phyloP scores from a whole-genome alignment of 1,139 yeast species.

The Pichia sp. region DNA sequence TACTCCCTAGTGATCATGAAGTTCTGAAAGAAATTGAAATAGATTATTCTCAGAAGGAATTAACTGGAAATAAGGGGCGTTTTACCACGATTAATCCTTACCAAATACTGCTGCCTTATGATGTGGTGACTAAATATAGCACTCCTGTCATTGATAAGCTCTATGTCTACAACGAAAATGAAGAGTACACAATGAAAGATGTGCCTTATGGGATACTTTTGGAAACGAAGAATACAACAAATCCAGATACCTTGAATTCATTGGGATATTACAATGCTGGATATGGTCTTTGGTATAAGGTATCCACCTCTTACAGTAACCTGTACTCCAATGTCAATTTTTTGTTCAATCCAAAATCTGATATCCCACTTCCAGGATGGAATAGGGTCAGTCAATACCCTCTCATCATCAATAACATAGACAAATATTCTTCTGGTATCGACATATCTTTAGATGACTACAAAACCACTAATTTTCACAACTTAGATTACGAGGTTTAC shows the following conservation, averaged over 20 bases:
- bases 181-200: not conserved
- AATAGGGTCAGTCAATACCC: conserved; percentile 1
- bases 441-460: conserved; percentile 1
- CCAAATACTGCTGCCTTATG: conserved; percentile 5
- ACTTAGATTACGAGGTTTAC: conserved; percentile 19
- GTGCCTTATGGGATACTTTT: conserved; percentile 2
- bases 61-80: not conserved
- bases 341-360: conserved; percentile 57
- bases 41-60: not conserved
- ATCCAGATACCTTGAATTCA: not conserved
- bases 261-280: conserved; percentile 21
- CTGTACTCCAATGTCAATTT: conserved; percentile 22
- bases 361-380: conserved; percentile 79
- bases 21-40: conserved; percentile 1
- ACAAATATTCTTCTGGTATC: conserved; percentile 2
- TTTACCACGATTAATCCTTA: conserved; percentile 8
- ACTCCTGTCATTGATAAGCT: conserved; percentile 4
- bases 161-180: conserved; percentile 3
- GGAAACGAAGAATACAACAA: not conserved
- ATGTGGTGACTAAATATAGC: conserved; percentile 1
- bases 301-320: conserved; percentile 25
- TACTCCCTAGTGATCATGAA: not conserved
- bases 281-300: conserved; percentile 46
- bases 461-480: conserved; percentile 11
- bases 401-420: conserved; percentile 1